Evolutionary conservation across 768 basidiomycete genomes (phyloP), one percentile per base, ranked within the genome.

Genomic region (Mycena alexandri): DNA sequence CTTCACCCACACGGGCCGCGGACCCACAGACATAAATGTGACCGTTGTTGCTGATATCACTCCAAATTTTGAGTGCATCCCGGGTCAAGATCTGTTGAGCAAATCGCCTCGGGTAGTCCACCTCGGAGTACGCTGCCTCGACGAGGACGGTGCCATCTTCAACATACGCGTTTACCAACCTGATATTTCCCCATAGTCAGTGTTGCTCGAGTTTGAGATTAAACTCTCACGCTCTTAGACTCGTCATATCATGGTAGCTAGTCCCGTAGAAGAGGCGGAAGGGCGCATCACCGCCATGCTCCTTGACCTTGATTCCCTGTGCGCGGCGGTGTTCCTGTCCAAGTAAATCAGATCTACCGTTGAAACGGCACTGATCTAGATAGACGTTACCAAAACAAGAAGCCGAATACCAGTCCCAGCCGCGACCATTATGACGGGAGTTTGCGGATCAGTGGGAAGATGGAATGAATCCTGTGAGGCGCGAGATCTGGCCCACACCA

Each of bases 311-410:
- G 22, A 61, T 55, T 16, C 60, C 68, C 16, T 62, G 68, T 2
- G 63, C 64, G 3, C 68, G 68, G 14, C 68, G 68, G 48, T 70
- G 68, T 29, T 70, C 68, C 68, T 70, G 36, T n/a, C 43, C 25
- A n/a, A 21, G 21, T 14, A n/a, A 25, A 51, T 36, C 2, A 56
- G 25, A 22, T 19, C 17, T 29, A 12, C 12, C n/a, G 8, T 19
- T 19, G 5, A 41, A 14, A 8, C 13, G 1, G 11, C 21, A 25
- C 11, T 1, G 38, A 38, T 38, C 38, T 9, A 9, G 24, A 55
- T 36, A 0, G 4, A 43, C 38, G 11, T 24, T 21, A 65, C 68
- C 68, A 69, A 17, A 38, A 69, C 68, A 21, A 69, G 68, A 55
- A 0, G 68, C 46, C 5, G 63, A 48, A 69, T 62, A 5, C 68